Conservation (phyloP, 331 rosid species). For the Quercus lobata region DNA sequence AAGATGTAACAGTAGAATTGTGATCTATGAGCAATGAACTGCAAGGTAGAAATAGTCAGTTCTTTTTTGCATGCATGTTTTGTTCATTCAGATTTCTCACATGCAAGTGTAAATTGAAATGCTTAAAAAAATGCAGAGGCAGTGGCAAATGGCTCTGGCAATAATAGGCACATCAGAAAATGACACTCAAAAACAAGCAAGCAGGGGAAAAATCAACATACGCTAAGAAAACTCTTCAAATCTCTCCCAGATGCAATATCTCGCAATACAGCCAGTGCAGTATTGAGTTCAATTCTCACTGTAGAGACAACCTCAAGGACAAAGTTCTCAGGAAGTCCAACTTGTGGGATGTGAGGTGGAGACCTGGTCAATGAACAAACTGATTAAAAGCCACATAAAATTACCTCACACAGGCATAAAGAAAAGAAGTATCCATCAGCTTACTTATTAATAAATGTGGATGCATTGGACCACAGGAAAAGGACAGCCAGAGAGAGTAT, state of each 20-base stretch:
- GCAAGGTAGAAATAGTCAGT: not conserved
- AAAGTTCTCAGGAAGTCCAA: constrained; percentile 47
- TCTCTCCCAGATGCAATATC: constrained; percentile 69
- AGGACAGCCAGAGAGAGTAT: constrained; percentile 44
- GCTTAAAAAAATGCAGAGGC: not conserved
- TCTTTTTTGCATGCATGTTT: not conserved
- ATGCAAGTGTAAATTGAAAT: constrained; percentile 2
- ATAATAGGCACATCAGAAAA: not conserved
- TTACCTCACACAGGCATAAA: not conserved
- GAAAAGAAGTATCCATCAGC: not conserved
- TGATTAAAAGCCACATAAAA: constrained; percentile 1
- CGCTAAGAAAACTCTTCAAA: constrained; percentile 62
- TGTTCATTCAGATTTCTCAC: not conserved
- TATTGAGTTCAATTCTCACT: constrained; percentile 53
- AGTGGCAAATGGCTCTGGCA: not conserved
- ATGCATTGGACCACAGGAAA: constrained; percentile 74
- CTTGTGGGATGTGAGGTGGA: constrained; percentile 60
- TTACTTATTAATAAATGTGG: constrained; percentile 73
- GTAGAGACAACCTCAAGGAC: constrained; percentile 43
- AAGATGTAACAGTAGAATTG: not conserved
- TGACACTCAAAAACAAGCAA: not conserved
- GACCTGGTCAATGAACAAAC: constrained; percentile 38
- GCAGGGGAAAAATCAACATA: constrained; percentile 31
- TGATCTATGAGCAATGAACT: not conserved
- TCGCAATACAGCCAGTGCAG: constrained; percentile 38